Evolutionary conservation across 129 eudicot genomes (phyloP).

Genomic region (Pseudognaphalium luteoalbum): DNA sequence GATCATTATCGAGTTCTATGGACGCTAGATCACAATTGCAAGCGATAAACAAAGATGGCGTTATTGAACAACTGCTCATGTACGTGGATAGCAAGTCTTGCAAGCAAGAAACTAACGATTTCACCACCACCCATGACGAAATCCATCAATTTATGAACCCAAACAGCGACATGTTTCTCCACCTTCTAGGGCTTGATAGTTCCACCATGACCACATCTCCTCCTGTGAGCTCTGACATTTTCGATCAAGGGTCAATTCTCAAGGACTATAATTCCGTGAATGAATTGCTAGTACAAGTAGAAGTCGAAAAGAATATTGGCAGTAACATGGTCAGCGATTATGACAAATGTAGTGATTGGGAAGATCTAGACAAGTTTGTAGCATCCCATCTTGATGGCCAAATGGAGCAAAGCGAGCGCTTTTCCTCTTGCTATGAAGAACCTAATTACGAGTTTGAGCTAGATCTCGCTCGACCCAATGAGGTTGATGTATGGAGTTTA

Average conservation of each 20-base stretch:
- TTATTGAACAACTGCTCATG: conserved; percentile 52
- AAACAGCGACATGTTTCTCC: conserved; percentile 25
- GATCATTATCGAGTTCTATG: conserved; percentile 14
- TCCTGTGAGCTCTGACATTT: neutral
- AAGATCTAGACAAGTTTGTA: conserved; percentile 44
- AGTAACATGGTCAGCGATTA: conserved; percentile 3
- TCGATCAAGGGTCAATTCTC: conserved; percentile 19
- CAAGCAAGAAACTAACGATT: conserved; percentile 37
- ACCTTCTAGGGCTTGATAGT: conserved; percentile 56
- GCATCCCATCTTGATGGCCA: conserved; percentile 60
- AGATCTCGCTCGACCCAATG: conserved; percentile 19
- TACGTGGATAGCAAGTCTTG: conserved; percentile 44
- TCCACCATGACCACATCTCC: conserved; percentile 29
- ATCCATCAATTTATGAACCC: conserved; percentile 25
- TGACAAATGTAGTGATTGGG: conserved; percentile 39
- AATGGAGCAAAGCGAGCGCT: conserved; percentile 24
- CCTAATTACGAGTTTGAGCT: conserved; percentile 28
- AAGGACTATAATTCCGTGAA: conserved; percentile 17
- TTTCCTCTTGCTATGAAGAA: conserved; percentile 24
- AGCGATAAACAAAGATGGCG: conserved; percentile 26
- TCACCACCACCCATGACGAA: conserved; percentile 16
- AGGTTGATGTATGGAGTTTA: conserved; percentile 47
- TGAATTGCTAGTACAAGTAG: conserved; percentile 8
- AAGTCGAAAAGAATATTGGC: neutral
- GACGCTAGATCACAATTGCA: conserved; percentile 22